These are phyloP conservation scores for Thelonectria rubi DNA, from an alignment of 2,329 filamentous ascomycete genomes.

Conservation along the genomic window DNA sequence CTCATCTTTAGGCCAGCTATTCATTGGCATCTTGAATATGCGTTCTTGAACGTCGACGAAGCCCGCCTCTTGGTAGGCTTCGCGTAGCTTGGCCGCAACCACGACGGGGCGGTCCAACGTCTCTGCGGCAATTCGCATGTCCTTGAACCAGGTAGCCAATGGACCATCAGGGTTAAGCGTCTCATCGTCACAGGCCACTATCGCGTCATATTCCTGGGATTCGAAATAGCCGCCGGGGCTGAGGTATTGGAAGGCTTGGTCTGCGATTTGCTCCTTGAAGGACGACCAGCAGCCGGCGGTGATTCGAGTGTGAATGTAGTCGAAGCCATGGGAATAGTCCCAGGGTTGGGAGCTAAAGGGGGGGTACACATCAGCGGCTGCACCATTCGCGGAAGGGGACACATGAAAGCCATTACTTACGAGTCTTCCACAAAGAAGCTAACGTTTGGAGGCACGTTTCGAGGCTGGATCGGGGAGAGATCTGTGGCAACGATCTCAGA, in stretches of 20 bases:
- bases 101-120: constrained; percentile 50
- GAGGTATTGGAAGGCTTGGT: constrained; percentile 59
- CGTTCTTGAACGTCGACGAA: constrained; percentile 64
- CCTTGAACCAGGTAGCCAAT: constrained; percentile 51
- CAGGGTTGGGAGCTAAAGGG: constrained; percentile 57
- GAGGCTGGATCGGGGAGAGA: constrained; percentile 73
- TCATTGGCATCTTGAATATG: constrained; percentile 63
- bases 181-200: constrained; percentile 55
- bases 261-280: constrained; percentile 60
- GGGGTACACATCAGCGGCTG: constrained; percentile 5
- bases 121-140: constrained; percentile 52
- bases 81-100: constrained; percentile 47
- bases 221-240: constrained; percentile 64
- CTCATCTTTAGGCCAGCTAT: constrained; percentile 61
- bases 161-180: constrained; percentile 52
- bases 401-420: constrained; percentile 40
- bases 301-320: constrained; percentile 63
- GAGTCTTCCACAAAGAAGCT: constrained; percentile 77
- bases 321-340: constrained; percentile 63
- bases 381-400: not conserved
- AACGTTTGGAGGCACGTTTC: constrained; percentile 74
- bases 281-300: constrained; percentile 60
- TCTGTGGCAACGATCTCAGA: constrained; percentile 70
- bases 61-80: constrained; percentile 57
- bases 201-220: constrained; percentile 58